Evolutionary conservation across 352 stramenopile genomes (phyloP), one percentile per base, ranked within the genome.

Genomic region (Globisporangium cederbergense): DNA sequence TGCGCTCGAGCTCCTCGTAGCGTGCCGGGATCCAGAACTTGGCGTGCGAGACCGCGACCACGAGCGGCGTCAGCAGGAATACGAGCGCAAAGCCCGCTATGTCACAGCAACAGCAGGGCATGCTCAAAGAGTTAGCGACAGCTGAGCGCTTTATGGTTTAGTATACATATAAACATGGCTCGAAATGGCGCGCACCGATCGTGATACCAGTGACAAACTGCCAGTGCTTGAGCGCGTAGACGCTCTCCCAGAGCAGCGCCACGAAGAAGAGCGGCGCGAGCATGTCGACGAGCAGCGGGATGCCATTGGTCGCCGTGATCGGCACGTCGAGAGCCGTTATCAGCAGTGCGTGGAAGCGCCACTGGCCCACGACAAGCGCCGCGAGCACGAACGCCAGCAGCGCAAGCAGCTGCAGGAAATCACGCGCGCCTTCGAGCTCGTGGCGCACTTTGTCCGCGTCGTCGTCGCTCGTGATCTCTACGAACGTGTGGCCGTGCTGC

Each of bases 1-100:
- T 59, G 4, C 66, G 72, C 49, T 86, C 74, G 6, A 91, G 57
- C 40, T 81, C 70, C 6, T 66, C 68, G 64, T 78, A 78, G 51
- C 79, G 71, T 30, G 79, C 79, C 11, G 75, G 79, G 4, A 88
- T 67, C 77, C 77, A 88, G 28, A 76, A 66, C 38, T 74, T 73
- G 51, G 67, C 62, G 46, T 86, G 77, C 0, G 75, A 74, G 6
- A 83, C 32, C 14, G 61, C 58, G 22, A 88, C 60, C 5, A 78
- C 14, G 2, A 71, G 56, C 22, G 79, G 79, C 0, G 78, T 45
- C 8, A 73, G 30, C 40, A 75, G 30, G 52, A 82, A 83, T 10
- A 78, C 58, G 46, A 66, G 36, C 28, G 67, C 64, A 60, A 85
- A 88, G 7, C 22, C 34, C 36, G 57, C 52, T 66, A n/a, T 16